A percentile compares a stretch with the other conserved stretches of the same genome.
phyloP scores from a whole-genome alignment of 1,284 basidiomycete genomes.

The Sphaerobolus stellatus region DNA sequence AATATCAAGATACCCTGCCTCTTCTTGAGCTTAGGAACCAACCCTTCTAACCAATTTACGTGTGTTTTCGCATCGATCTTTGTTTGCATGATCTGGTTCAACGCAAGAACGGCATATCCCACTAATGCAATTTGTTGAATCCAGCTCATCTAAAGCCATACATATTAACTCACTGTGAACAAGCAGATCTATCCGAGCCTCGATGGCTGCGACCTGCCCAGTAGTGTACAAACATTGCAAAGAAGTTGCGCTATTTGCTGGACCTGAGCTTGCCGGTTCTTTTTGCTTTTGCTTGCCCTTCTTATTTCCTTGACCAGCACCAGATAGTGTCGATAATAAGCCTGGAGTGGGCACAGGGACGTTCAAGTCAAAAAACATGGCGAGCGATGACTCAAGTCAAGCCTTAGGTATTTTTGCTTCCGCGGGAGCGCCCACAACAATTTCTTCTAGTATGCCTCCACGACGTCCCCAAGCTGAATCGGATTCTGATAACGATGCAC shows the following conservation, averaged over 20 bases:
- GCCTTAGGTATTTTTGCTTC: too few relatives aligned
- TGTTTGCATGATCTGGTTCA: constrained; percentile 66
- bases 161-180: constrained; percentile 39
- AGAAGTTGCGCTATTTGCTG: constrained; percentile 14
- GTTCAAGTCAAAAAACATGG: constrained; percentile 45
- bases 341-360: constrained; percentile 36
- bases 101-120: constrained; percentile 74
- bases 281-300: constrained; percentile 43
- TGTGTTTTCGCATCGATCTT: constrained; percentile 70
- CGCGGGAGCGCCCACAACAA: too few relatives aligned
- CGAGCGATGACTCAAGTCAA: too few relatives aligned
- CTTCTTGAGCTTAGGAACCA: constrained; percentile 53
- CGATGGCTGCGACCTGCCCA: constrained; percentile 40
- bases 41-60: constrained; percentile 54
- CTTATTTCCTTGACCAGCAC: constrained; percentile 27
- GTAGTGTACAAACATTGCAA: constrained; percentile 31
- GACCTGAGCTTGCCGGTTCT: constrained; percentile 13
- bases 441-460: too few relatives aligned
- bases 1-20: constrained; percentile 60
- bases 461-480: not conserved
- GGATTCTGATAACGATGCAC: constrained; percentile 1
- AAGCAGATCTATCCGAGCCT: constrained; percentile 44
- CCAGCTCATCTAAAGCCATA: not conserved
- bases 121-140: constrained; percentile 43
- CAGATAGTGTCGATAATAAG: constrained; percentile 14